Base-by-base conservation (phyloP, 2,329 filamentous ascomycete genomes). In the Tolypocladium sp. region DNA sequence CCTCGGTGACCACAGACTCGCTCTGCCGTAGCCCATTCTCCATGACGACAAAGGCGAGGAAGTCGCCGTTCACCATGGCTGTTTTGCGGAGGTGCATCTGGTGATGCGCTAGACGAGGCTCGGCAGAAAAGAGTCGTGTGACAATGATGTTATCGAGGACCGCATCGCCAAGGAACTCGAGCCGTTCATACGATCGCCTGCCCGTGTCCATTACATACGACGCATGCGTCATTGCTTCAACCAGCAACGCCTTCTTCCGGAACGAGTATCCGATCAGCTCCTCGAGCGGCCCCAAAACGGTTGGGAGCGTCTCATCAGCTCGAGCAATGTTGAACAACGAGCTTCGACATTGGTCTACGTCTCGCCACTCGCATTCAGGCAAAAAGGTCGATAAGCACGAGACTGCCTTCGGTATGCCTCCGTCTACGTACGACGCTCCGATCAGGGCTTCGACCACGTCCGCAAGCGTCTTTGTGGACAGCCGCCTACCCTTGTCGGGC, bases 121-220 rank as follows among this genome's bases (percentile, higher is more conserved):
- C 63, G 15, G 71, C 63, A 2, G 69, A 67, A 70, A 83, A 89
- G 7, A 93, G 74, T n/a, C 74, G 78, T 0, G 75, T 77, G 9
- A 90, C 85, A 55, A 97, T 77, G 58, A 96, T 77, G 65, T 86
- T 82, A 71, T 97, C 93, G 0, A 97, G 82, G 2, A 97, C 78
- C 0, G 91, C 84, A 65, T 97, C 93, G 1, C 93, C 93, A 0
- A 97, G 76, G 66, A 94, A 96, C 68, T 97, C 93, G 1, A 97
- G 81, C 0, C 92, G 83, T 64, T 97, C 89, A 15, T 85, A 80
- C 0, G 75, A 74, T 53, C 68, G 65, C 17, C 63, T 61, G 2
- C 62, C 60, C 27, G 73, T 78, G 2, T 77, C 77, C 5, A 80
- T 76, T 20, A 74, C 72, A 37, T 76, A 77, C 0, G 90, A 92